Evolutionary conservation across 2,329 filamentous ascomycete genomes (phyloP), one percentile per base, ranked within the genome.

Genomic region (Aspergillus cejpii): DNA sequence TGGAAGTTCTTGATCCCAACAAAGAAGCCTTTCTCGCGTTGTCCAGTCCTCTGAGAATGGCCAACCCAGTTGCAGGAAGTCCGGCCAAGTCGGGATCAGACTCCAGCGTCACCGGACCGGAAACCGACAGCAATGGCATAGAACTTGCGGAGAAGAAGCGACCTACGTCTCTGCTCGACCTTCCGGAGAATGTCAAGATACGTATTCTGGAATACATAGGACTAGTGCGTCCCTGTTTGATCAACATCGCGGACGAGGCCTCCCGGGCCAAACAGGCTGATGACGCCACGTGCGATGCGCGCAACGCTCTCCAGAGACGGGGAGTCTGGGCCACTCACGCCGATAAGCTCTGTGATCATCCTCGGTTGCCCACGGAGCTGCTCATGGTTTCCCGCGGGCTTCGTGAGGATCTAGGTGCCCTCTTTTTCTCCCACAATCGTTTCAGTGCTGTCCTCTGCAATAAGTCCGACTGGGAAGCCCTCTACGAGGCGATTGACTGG

Each of bases 191-290:
- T 6, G 33, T 50, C 31, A 48, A 51, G 39, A 46, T 47, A 14
- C 52, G 31, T 12, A 58, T 62, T 23, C 48, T 60, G 12, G 19
- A 45, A 21, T 55, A 58, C 38, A 46, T 48, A 24, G 53, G 51
- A 2, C 46, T 62, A 6, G 26, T 57, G 29, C 49, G 58, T 11
- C 43, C 47, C 7, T 59, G 57, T 24, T 36, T 52, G 19, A 54
- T 59, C 38, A 39, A 57, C 15, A 19, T 58, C 10, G 34, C 28
- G 4, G 27, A 26, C n/a, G 50, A 57, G 39, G 45, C 38, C 8
- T 20, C 7, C n/a, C 46, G 48, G 14, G 33, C 19, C 14, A 50
- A 47, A 33, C 36, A 34, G 31, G 31, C 31, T 8, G 36, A 37
- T 24, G 12, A 29, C 24, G 33, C 15, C 3, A 17, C 28, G 8